Evolutionary conservation across 371 early-diverging fungal species (phyloP).

Genomic region (Actinomortierella ambigua): DNA sequence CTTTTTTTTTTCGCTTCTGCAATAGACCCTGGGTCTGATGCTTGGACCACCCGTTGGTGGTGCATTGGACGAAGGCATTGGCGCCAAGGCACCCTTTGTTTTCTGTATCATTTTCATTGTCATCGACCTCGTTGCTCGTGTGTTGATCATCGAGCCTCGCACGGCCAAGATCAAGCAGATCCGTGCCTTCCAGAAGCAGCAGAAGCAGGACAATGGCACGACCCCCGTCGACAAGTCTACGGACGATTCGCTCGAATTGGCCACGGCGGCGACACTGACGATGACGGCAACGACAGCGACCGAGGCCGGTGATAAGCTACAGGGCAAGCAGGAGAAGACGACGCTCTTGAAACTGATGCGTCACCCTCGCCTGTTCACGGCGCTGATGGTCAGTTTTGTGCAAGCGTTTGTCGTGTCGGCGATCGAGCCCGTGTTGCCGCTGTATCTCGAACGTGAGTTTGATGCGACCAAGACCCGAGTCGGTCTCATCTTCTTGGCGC

Average conservation of each 20-base stretch:
- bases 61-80: constrained; percentile 62
- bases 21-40: constrained; percentile 38
- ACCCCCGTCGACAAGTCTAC: not conserved
- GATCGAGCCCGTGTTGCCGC: constrained; percentile 55
- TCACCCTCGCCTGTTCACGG: constrained; percentile 26
- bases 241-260: not conserved
- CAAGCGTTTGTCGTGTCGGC: constrained; percentile 33
- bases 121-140: constrained; percentile 59
- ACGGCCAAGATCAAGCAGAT: constrained; percentile 31
- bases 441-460: constrained; percentile 55
- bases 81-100: constrained; percentile 72
- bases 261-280: not conserved
- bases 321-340: not conserved
- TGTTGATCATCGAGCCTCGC: constrained; percentile 57
- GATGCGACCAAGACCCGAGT: constrained; percentile 54
- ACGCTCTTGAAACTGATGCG: constrained; percentile 13
- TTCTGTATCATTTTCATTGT: constrained; percentile 69
- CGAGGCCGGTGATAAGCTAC: not conserved
- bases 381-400: constrained; percentile 27
- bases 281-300: not conserved
- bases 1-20: constrained; percentile 20
- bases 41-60: constrained; percentile 39
- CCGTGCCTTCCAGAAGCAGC: constrained; percentile 12
- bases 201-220: not conserved
- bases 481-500: constrained; percentile 57